Evolutionary conservation across 495 filamentous ascomycete genomes (phyloP), one percentile per base, ranked within the genome.

Genomic region (Penicillium riverlandense): DNA sequence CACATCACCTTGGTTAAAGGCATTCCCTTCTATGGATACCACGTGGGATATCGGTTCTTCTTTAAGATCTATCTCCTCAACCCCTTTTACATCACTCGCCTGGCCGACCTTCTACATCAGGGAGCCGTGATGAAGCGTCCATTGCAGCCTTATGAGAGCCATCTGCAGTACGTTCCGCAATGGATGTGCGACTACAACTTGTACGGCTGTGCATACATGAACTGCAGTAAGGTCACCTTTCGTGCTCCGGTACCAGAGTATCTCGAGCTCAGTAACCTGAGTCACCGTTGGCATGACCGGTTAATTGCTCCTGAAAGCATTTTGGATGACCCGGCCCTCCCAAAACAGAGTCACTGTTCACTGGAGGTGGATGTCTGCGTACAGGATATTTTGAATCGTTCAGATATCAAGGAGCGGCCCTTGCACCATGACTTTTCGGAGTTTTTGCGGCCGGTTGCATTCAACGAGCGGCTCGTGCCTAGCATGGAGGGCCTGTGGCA

Each of bases 161-260:
- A 97, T 62, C 61, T 97, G 35, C 85, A 94, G 61, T 97, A 85
- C 63, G 64, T 96, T 8, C 75, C 90, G 1, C 94, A 96, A 67
- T 97, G 94, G 80, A 96, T 97, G 91, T 85, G 84, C 50, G 94
- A 98, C 58, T 97, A 89, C 72, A 97, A 95, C 52, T 71, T 98
- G 51, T 96, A 91, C 57, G 92, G 92, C 9, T 98, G 92, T 58
- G 82, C 77, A 28, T 96, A 88, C 55, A 82, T 98, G 59, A 76
- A 84, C 38, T 86, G 82, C 52, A 62, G 60, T 9, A 84, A 79
- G 35, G 76, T 79, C 27, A 72, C 60, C 33, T 96, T 96, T 53
- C 79, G 94, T 41, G 65, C 67, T 31, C 88, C 90, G 5, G 73
- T 96, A 7, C 91, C 94, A 2, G 65, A 79, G 1, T 78, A 76